phyloP scores from a whole-genome alignment of 164 flowering plant genomes.

The Sedum album region DNA sequence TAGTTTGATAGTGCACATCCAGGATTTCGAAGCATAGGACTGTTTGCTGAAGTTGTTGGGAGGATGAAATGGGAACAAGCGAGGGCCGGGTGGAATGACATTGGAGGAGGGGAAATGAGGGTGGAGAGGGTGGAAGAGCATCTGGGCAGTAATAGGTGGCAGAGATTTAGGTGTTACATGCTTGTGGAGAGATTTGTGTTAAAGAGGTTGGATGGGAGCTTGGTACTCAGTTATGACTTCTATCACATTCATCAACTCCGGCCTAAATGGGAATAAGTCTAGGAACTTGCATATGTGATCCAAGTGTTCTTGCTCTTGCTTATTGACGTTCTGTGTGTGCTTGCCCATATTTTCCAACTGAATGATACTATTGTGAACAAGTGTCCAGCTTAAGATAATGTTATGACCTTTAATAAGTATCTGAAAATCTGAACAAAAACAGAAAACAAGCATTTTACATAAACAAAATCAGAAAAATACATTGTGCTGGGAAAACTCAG shows the following conservation, averaged over 20 bases:
- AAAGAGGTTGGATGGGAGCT: constrained; percentile 45
- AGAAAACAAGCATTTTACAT: too few species aligned
- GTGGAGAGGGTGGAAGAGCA: constrained; percentile 26
- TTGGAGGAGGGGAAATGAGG: constrained; percentile 20
- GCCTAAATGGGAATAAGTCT: constrained; percentile 35
- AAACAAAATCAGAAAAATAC: too few species aligned
- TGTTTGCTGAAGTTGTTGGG: constrained; percentile 27
- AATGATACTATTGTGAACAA: too few species aligned
- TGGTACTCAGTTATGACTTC: constrained; percentile 34
- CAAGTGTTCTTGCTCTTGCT: too few species aligned
- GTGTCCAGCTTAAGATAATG: too few species aligned
- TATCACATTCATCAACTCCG: constrained; percentile 35
- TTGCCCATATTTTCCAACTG: too few species aligned
- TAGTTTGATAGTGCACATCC: constrained; percentile 8
- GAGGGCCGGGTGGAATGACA: constrained; percentile 33
- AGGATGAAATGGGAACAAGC: constrained; percentile 50
- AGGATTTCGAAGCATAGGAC: constrained; percentile 22
- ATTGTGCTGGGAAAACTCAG: too few species aligned
- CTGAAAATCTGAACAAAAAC: too few species aligned
- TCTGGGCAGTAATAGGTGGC: constrained; percentile 22
- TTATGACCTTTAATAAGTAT: too few species aligned
- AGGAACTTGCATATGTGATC: too few species aligned
- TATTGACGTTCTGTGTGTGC: too few species aligned
- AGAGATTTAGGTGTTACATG: constrained; percentile 37
- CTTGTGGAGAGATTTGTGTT: constrained; percentile 50